These are phyloP conservation scores for Aspergillus coremiiformis DNA, from an alignment of 495 filamentous ascomycete species.

Conservation along the genomic window DNA sequence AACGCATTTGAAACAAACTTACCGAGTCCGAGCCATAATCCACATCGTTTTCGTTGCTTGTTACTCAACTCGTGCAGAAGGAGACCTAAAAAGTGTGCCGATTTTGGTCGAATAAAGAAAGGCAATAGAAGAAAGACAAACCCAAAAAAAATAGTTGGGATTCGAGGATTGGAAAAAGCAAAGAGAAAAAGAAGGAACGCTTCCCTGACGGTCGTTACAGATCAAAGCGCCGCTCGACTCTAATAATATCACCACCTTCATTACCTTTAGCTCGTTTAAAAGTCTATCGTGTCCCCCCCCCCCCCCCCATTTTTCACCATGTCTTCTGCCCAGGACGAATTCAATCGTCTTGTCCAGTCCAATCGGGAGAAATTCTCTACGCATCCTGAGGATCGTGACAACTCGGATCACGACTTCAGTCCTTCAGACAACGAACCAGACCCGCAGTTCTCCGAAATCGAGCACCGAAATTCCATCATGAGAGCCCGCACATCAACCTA, in stretches of 20 bases:
- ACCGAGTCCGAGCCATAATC: not conserved
- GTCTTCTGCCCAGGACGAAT: slow-evolving; percentile 77
- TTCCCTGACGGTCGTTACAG: not conserved
- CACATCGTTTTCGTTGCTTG: not conserved
- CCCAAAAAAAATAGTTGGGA: not conserved
- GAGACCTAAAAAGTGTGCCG: not conserved
- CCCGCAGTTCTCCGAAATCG: slow-evolving; percentile 48
- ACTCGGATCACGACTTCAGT: slow-evolving; percentile 45
- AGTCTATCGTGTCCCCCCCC: slow-evolving; percentile 9
- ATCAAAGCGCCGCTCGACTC: slow-evolving; percentile 6
- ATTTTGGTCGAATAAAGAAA: not conserved
- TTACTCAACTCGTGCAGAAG: not conserved
- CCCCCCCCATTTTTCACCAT: slow-evolving; percentile 38
- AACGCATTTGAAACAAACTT: not conserved
- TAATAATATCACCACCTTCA: not conserved
- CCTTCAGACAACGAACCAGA: slow-evolving; percentile 51
- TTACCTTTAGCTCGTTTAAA: slow-evolving; percentile 8
- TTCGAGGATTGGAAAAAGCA: not conserved
- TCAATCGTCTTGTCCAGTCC: slow-evolving; percentile 61
- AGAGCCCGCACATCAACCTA: slow-evolving; percentile 37
- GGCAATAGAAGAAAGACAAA: not conserved
- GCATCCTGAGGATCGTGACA: slow-evolving; percentile 55
- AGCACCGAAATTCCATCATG: slow-evolving; percentile 35
- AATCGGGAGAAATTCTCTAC: slow-evolving; percentile 35
- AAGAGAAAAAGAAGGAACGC: not conserved